phyloP scores from a whole-genome alignment of 2,329 filamentous ascomycete genomes.

The Diaporthe sp. region DNA sequence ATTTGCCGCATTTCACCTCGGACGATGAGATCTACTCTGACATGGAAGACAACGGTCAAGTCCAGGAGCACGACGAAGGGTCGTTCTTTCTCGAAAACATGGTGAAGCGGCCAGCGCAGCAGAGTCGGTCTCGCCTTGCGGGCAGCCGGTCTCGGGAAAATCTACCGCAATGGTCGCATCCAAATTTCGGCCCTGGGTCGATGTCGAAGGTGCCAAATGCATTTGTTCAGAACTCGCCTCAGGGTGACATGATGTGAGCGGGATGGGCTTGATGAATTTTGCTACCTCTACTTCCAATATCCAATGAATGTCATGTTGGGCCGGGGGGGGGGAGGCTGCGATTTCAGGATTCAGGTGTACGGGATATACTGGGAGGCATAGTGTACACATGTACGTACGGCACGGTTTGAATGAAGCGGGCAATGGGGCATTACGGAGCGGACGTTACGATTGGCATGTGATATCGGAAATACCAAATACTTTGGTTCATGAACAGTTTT shows the following conservation, averaged over 20 bases:
- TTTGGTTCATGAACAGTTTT: slow-evolving; percentile 44
- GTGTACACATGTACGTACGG: slow-evolving; percentile 29
- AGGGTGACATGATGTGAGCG: slow-evolving; percentile 54
- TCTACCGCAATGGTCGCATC: slow-evolving; percentile 34
- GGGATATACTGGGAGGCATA: slow-evolving; percentile 11
- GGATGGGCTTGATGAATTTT: not conserved
- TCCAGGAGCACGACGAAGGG: slow-evolving; percentile 56
- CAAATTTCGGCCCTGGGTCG: slow-evolving; percentile 52
- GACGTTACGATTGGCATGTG: slow-evolving; percentile 32
- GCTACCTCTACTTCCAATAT: not conserved
- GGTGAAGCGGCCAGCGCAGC: slow-evolving; percentile 70
- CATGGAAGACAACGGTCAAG: slow-evolving; percentile 69
- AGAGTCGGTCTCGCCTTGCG: slow-evolving; percentile 73
- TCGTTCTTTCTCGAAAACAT: slow-evolving; percentile 73
- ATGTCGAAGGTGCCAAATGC: slow-evolving; percentile 58
- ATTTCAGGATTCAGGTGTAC: slow-evolving; percentile 7
- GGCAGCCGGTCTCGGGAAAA: slow-evolving; percentile 62
- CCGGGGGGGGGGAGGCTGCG: not conserved
- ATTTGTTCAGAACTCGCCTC: slow-evolving; percentile 48
- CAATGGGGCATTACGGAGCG: slow-evolving; percentile 3
- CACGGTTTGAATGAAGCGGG: slow-evolving; percentile 3
- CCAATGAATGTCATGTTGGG: not conserved
- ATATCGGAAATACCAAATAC: slow-evolving; percentile 38
- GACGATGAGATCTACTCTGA: slow-evolving; percentile 90
- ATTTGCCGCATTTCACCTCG: slow-evolving; percentile 72